These are phyloP conservation scores for Penicillium expansum DNA, from an alignment of 2,329 filamentous ascomycete genomes.

Conservation along the genomic window DNA sequence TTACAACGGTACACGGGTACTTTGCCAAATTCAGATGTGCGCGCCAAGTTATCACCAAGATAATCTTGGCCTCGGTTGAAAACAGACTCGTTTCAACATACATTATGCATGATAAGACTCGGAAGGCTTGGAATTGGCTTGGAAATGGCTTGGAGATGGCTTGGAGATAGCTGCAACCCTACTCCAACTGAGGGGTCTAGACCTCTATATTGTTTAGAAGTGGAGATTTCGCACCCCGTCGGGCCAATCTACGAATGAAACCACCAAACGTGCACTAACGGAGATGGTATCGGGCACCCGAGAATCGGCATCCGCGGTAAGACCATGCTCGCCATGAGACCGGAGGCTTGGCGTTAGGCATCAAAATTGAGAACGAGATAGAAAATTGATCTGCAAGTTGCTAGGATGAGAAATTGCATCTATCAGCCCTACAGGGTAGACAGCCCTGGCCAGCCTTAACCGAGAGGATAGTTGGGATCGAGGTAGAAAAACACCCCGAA, in stretches of 20 bases:
- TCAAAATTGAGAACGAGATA: background rate
- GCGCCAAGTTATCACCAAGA: background rate
- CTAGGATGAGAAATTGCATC: background rate
- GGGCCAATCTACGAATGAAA: background rate
- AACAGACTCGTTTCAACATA: background rate
- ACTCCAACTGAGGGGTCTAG: background rate
- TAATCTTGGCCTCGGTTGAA: no score
- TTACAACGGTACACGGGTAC: background rate
- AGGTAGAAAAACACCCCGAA: constrained; percentile 1
- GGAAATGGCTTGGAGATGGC: no score
- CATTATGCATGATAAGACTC: background rate
- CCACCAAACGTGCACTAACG: background rate
- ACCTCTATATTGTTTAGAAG: background rate
- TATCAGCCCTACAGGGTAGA: constrained; percentile 1
- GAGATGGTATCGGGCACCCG: background rate
- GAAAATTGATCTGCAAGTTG: background rate
- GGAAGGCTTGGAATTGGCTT: background rate
- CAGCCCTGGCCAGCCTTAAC: constrained; percentile 2
- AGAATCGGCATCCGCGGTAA: background rate
- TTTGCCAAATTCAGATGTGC: background rate
- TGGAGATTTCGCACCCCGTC: background rate
- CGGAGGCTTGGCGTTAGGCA: constrained; percentile 3
- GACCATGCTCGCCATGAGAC: background rate
- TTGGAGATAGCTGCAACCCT: background rate
- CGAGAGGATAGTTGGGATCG: background rate